Evolutionary conservation across 1,284 basidiomycete species (phyloP), one percentile per base, ranked within the genome.

Genomic region (Ustilago shanxiensis): DNA sequence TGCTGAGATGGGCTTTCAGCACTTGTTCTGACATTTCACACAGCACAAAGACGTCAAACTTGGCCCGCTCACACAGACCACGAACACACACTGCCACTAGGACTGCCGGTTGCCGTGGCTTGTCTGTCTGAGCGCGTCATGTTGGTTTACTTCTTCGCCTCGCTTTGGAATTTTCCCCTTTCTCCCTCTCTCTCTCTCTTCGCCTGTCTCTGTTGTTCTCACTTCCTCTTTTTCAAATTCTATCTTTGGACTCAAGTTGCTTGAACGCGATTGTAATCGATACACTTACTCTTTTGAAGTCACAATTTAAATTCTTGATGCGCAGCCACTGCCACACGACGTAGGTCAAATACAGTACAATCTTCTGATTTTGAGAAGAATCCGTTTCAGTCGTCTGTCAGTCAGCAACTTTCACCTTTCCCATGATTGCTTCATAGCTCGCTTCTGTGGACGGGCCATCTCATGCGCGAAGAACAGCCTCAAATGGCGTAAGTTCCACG

Each of bases 241-340:
- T 24, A 16, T 28, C 57, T 53, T 55, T 58, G 31, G 51, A 41
- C 29, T 41, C 20, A 33, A 33, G 31, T 33, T 33, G 31, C 31
- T 33, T 5, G 6, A 33, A 5, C 9, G 31, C 45, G 20, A 7
- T 57, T 61, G 58, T 65, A 65, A 50, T 70, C 58, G 58, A 65
- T 70, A 39, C 62, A 49, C 55, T 29, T 22, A 37, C 39, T 53
- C n/a, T n/a, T n/a, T n/a, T n/a, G n/a, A n/a, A n/a, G n/a, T 22
- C n/a, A 14, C 31, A 56, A 35, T 70, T 60, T 61, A 57, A 64
- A 63, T n/a, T 5, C 14, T 39, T n/a, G 44, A 35, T 37, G 29
- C 41, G 18, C 41, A 28, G 52, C 57, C 61, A 64, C 53, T 61
- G 52, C 61, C 68, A 70, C 68, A 70, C 68, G 61, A 64, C 60